Evolutionary conservation across 345 rosid genomes (phyloP), one percentile per base, ranked within the genome.

Genomic region (Rhizophora mangle): DNA sequence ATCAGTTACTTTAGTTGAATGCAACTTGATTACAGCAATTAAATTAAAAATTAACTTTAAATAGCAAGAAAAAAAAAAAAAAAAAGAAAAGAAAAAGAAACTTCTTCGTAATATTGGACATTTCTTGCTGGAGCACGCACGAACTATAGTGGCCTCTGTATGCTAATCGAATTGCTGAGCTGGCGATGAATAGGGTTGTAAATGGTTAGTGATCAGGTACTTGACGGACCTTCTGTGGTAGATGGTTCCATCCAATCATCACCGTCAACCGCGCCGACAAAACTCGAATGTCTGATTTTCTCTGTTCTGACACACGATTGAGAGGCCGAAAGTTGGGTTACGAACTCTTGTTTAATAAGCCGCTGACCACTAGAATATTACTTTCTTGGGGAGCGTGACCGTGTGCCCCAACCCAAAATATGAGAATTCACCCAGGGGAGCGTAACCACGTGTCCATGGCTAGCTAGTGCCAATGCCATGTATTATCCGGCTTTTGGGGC

Each of bases 361-460:
- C 52, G 59, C 24, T 65, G 74, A 69, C 68, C 58, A 30, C 21
- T 26, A 51, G 61, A 60, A 27, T 59, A 21, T 0, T 24, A 49
- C 8, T n/a, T 64, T 8, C 62, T 52, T 6, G 63, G 62, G 16
- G 39, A 68, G 15, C 22, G 69, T 65, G 69, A 3, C 10, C 6
- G 3, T 20, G 24, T 29, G 26, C 39, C 34, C 31, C 52, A 27
- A 19, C 68, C n/a, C 53, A 21, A 22, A 16, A 16, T 29, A 6
- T 13, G 52, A 8, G 6, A 7, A 34, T 24, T 24, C 24, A 24
- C 1, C 24, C 24, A 24, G 24, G 24, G 24, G 24, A 24, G 24
- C 24, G 24, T 24, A 21, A n/a, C 22, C 32, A 11, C 20, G 18
- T 21, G 21, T 15, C 3, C 6, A 6, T 39, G n/a, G n/a, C 36